Evolutionary conservation across 768 basidiomycete genomes (phyloP).

Genomic region (Russula sp.): DNA sequence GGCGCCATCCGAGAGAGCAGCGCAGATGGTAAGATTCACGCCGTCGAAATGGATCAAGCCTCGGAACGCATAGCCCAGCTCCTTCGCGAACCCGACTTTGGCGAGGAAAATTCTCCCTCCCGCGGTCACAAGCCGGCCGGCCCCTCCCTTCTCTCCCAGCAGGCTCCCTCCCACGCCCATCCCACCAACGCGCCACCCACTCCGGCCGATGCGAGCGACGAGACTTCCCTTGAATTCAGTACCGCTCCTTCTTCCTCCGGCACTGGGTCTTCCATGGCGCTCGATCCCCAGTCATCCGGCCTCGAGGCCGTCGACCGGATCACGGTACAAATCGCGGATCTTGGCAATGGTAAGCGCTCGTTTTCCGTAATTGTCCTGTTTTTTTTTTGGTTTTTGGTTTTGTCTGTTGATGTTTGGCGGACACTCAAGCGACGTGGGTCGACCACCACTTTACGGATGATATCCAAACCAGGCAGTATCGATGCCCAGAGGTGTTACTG

Average conservation of each 20-base stretch:
- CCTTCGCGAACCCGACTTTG: slow-evolving; percentile 36
- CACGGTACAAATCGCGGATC: slow-evolving; percentile 97
- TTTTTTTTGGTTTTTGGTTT: not conserved
- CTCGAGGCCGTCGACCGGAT: slow-evolving; percentile 54
- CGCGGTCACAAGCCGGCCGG: slow-evolving; percentile 40
- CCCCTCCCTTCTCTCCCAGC: slow-evolving; percentile 71
- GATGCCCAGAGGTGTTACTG: slow-evolving; percentile 95
- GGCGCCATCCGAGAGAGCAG: slow-evolving; percentile 7
- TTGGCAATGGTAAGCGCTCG: slow-evolving; percentile 78
- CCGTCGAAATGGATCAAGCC: slow-evolving; percentile 39
- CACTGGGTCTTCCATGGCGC: slow-evolving; percentile 28
- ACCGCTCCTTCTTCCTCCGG: slow-evolving; percentile 22
- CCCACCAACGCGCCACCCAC: slow-evolving; percentile 23
- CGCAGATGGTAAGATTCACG: slow-evolving; percentile 23
- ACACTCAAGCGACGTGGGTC: slow-evolving; percentile 64
- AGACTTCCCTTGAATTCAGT: slow-evolving; percentile 23
- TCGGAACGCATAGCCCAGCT: slow-evolving; percentile 49
- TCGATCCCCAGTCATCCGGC: slow-evolving; percentile 26
- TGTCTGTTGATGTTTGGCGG: slow-evolving; percentile 4
- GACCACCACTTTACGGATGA: slow-evolving; percentile 99
- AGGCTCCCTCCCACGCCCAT: slow-evolving; percentile 39
- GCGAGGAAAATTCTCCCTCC: slow-evolving; percentile 35
- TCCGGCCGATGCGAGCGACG: slow-evolving; percentile 28
- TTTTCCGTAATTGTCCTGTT: slow-evolving; percentile 1
- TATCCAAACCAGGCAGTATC: slow-evolving; percentile 95